Percentiles rank a stretch among this genome's conserved stretches.
phyloP scores from a whole-genome alignment of 257 asterid genomes.

The Fraxinus excelsior region DNA sequence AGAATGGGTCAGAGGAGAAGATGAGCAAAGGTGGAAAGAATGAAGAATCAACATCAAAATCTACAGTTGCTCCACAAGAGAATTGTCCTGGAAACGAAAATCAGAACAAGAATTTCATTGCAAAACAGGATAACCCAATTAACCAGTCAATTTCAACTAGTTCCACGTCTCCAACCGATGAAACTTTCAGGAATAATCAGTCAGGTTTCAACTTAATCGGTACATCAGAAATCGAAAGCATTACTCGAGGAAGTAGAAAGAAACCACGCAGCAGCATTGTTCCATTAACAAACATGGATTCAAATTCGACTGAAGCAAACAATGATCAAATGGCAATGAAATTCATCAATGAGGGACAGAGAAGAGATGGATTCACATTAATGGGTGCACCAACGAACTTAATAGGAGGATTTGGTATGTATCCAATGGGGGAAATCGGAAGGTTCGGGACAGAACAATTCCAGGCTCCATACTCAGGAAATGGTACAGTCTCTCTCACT shows the following conservation, averaged over 20 bases:
- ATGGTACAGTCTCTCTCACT: slow-evolving; percentile 74
- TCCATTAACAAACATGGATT: slow-evolving; percentile 49
- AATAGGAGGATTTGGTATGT: slow-evolving; percentile 85
- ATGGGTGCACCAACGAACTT: slow-evolving; percentile 81
- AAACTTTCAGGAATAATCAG: slow-evolving; percentile 41
- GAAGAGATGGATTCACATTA: slow-evolving; percentile 60
- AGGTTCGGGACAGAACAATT: slow-evolving; percentile 70
- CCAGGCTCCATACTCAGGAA: slow-evolving; percentile 66
- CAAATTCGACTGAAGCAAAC: slow-evolving; percentile 34
- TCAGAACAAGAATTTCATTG: slow-evolving; percentile 37
- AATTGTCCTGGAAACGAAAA: slow-evolving; percentile 44
- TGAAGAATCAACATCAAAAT: slow-evolving; percentile 56
- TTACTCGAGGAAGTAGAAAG: slow-evolving; percentile 67
- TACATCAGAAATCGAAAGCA: slow-evolving; percentile 58
- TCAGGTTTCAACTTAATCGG: slow-evolving; percentile 63
- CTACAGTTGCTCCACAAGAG: slow-evolving; percentile 38
- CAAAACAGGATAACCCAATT: slow-evolving; percentile 35
- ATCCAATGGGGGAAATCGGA: slow-evolving; percentile 71
- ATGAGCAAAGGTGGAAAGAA: slow-evolving; percentile 46
- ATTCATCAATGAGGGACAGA: slow-evolving; percentile 54
- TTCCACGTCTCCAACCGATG: slow-evolving; percentile 44
- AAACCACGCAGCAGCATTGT: slow-evolving; percentile 56
- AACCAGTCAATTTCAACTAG: slow-evolving; percentile 38
- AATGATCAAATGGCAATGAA: slow-evolving; percentile 50
- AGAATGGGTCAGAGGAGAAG: slow-evolving; percentile 57